These are phyloP conservation scores for Dentipellis sp. DNA, from an alignment of 768 basidiomycete genomes.

Conservation along the genomic window DNA sequence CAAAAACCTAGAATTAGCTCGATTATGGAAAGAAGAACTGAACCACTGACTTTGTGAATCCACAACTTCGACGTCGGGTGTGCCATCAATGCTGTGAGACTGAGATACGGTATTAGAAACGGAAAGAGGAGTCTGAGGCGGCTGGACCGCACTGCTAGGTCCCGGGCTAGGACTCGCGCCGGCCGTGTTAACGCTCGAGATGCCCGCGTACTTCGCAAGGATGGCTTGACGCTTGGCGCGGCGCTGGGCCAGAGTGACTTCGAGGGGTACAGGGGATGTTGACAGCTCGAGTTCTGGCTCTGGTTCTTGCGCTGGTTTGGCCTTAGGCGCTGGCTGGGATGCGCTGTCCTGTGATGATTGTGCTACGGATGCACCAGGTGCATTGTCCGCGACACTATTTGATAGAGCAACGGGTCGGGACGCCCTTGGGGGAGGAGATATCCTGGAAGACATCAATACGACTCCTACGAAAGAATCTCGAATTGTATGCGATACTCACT, in stretches of 20 bases:
- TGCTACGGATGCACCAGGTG: slow-evolving; percentile 1
- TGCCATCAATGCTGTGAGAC: slow-evolving; percentile 35
- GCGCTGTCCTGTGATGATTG: slow-evolving; percentile 7
- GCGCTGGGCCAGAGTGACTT: slow-evolving; percentile 56
- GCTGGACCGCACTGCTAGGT: slow-evolving; percentile 67
- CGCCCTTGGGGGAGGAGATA: slow-evolving; percentile 39
- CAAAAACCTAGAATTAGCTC: not conserved
- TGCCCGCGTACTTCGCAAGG: slow-evolving; percentile 61
- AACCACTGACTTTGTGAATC: not conserved
- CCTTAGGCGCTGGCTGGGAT: not conserved
- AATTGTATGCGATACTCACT: slow-evolving; percentile 56
- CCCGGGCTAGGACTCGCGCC: slow-evolving; percentile 45
- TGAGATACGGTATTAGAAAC: slow-evolving; percentile 58
- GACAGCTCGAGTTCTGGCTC: slow-evolving; percentile 46
- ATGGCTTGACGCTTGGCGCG: slow-evolving; percentile 70
- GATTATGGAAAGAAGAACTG: not conserved
- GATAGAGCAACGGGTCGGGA: slow-evolving; percentile 3
- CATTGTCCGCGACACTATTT: slow-evolving; percentile 9
- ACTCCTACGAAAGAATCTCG: not conserved
- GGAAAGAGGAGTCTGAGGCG: slow-evolving; percentile 49
- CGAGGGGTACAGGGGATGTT: slow-evolving; percentile 36
- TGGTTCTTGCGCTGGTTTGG: slow-evolving; percentile 20
- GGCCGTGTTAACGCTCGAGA: slow-evolving; percentile 25
- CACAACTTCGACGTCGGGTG: slow-evolving; percentile 9
- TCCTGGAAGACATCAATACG: slow-evolving; percentile 31